Conservation (phyloP, 768 basidiomycete genomes). For the Panus rudis region DNA sequence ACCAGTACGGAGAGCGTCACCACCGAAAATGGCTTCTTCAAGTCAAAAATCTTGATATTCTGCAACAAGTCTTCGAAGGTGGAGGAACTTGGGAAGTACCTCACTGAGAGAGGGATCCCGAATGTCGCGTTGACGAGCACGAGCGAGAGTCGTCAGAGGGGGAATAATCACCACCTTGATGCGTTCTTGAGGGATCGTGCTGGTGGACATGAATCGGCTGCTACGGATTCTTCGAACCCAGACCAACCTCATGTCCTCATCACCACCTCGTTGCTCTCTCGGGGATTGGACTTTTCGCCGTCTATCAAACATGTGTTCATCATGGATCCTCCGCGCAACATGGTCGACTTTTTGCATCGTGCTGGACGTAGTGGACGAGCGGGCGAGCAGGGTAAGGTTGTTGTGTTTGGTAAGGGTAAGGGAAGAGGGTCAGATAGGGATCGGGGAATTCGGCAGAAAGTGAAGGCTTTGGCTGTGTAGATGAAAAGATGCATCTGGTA, state of each 20-base stretch:
- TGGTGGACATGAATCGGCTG: constrained; percentile 3
- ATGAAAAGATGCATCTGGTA: too few species aligned
- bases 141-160: constrained; percentile 49
- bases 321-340: constrained; percentile 81
- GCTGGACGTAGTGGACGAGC: constrained; percentile 81
- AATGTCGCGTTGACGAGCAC: constrained; percentile 61
- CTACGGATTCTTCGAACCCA: constrained; percentile 17
- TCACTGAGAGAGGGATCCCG: constrained; percentile 54
- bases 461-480: constrained; percentile 37
- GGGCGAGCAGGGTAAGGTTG: constrained; percentile 60
- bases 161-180: constrained; percentile 70
- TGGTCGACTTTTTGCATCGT: constrained; percentile 88
- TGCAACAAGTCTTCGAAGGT: constrained; percentile 73
- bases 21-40: constrained; percentile 14
- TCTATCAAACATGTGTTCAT: constrained; percentile 80
- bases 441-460: constrained; percentile 43
- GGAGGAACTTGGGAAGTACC: constrained; percentile 47
- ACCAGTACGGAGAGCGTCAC: constrained; percentile 3
- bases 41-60: constrained; percentile 75
- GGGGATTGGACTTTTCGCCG: constrained; percentile 84
- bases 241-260: constrained; percentile 62
- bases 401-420: constrained; percentile 66
- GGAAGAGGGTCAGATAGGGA: constrained; percentile 54
- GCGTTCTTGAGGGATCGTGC: constrained; percentile 46
- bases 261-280: constrained; percentile 85